Evolutionary conservation across 495 filamentous ascomycete genomes (phyloP), one percentile per base, ranked within the genome.

Genomic region (Aspergillus incahuasiensis): DNA sequence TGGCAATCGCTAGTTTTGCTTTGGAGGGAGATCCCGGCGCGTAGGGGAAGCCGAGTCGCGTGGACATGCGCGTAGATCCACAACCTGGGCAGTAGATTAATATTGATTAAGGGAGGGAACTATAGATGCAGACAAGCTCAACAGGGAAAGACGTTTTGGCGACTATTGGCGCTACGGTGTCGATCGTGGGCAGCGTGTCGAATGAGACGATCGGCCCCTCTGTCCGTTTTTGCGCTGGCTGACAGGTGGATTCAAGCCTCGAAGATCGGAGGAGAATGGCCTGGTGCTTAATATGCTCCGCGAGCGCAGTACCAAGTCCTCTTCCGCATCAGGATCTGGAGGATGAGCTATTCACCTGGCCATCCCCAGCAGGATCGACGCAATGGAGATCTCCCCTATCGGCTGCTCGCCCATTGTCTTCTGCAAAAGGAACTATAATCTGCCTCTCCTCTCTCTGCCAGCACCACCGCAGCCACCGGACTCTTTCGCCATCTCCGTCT

Each of bases 301-400:
- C n/a, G n/a, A n/a, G n/a, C n/a, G n/a, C n/a, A n/a, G n/a, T n/a
- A n/a, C n/a, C n/a, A n/a, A n/a, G n/a, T n/a, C n/a, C n/a, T n/a
- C n/a, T n/a, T n/a, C n/a, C n/a, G n/a, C n/a, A n/a, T n/a, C n/a
- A n/a, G n/a, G n/a, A n/a, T n/a, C 12, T 35, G 32, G 32, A 35
- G 32, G 32, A 35, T 35, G 32, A 9, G 12, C 32, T 35, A 35
- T 35, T 35, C 32, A 35, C 32, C 32, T 35, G 32, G 32, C 28
- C 34, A 49, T 35, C 40, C 49, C 52, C 48, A 65, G 55, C 57
- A 43, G 63, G 69, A 75, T 75, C 67, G 70, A 64, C 67, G 62
- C 67, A 60, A 67, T 59, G 68, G 63, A 71, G 70, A 74, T 74
- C 70, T 68, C 65, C 64, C 72, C 67, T 73, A 75, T 75, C 70